Evolutionary conservation across 2,329 filamentous ascomycete genomes (phyloP).

Genomic region (Ceratocystis ficicola): DNA sequence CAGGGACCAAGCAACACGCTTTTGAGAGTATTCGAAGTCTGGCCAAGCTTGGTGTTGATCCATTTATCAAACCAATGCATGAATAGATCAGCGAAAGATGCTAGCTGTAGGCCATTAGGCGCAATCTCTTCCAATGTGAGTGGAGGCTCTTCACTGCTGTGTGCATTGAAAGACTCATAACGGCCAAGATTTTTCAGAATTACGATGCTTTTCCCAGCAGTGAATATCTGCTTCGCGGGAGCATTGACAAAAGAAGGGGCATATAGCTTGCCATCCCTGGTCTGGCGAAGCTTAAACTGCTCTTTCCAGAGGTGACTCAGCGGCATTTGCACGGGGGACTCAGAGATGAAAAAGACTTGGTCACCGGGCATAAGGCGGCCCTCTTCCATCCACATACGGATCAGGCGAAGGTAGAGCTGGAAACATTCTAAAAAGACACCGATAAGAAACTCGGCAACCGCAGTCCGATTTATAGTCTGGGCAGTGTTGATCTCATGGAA

Average conservation of each 20-base stretch:
- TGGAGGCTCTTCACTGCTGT: conserved; percentile 31
- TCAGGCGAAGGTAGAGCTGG: conserved; percentile 65
- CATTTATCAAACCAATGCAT: conserved; percentile 58
- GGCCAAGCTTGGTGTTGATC: conserved; percentile 61
- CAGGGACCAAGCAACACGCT: conserved; percentile 56
- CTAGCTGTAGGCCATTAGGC: conserved; percentile 36
- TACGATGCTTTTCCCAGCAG: conserved; percentile 75
- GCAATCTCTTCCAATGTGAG: conserved; percentile 49
- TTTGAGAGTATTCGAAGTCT: conserved; percentile 55
- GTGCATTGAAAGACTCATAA: conserved; percentile 31
- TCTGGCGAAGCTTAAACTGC: conserved; percentile 55
- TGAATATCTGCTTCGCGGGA: conserved; percentile 62
- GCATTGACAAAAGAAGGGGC: conserved; percentile 64
- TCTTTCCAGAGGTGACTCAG: conserved; percentile 61
- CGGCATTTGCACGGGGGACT: conserved; percentile 44
- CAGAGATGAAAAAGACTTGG: conserved; percentile 62
- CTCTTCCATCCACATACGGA: conserved; percentile 72
- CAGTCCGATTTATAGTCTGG: conserved; percentile 55
- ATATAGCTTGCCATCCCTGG: conserved; percentile 47
- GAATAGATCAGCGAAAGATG: conserved; percentile 66
- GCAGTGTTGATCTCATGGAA: conserved; percentile 57
- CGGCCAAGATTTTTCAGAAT: conserved; percentile 63
- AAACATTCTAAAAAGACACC: conserved; percentile 70
- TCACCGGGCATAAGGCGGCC: conserved; percentile 56
- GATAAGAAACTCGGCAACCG: conserved; percentile 51